Conservation (phyloP, 768 basidiomycete genomes). For the Hypholoma fasciculare region DNA sequence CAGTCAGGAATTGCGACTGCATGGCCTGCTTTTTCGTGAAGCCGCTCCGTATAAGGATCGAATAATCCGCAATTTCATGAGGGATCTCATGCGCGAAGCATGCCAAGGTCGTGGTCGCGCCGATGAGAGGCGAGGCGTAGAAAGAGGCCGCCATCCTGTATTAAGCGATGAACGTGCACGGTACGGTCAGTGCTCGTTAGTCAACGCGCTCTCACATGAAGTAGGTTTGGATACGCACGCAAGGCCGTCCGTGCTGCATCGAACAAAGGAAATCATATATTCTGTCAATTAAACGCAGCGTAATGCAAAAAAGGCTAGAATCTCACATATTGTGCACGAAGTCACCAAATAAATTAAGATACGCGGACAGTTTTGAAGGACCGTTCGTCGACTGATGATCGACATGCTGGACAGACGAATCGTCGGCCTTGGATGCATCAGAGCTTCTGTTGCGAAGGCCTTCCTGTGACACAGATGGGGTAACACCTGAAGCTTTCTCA, state of each 20-base stretch:
- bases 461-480: conserved; percentile 37
- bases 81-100: conserved; percentile 96
- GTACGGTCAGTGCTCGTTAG: conserved; percentile 2
- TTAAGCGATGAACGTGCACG: conserved; percentile 22
- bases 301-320: conserved; percentile 5
- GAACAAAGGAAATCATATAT: conserved; percentile 3
- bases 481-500: conserved; percentile 48
- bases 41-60: conserved; percentile 87
- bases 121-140: conserved; percentile 92
- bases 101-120: conserved; percentile 92
- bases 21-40: conserved; percentile 92
- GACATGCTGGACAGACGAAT: conserved; percentile 19
- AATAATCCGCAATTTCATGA: conserved; percentile 96
- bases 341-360: conserved; percentile 90
- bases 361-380: conserved; percentile 85
- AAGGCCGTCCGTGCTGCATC: conserved; percentile 82
- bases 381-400: conserved; percentile 37
- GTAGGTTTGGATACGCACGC: conserved; percentile 55
- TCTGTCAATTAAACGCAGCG: background rate
- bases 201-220: conserved; percentile 9
- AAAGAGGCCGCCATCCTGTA: conserved; percentile 92
- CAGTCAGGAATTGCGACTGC: conserved; percentile 91
- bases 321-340: conserved; percentile 91
- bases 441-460: conserved; percentile 52
- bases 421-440: conserved; percentile 25